Evolutionary conservation across 495 filamentous ascomycete genomes (phyloP).

Genomic region (Friedmanniomyces simplex): DNA sequence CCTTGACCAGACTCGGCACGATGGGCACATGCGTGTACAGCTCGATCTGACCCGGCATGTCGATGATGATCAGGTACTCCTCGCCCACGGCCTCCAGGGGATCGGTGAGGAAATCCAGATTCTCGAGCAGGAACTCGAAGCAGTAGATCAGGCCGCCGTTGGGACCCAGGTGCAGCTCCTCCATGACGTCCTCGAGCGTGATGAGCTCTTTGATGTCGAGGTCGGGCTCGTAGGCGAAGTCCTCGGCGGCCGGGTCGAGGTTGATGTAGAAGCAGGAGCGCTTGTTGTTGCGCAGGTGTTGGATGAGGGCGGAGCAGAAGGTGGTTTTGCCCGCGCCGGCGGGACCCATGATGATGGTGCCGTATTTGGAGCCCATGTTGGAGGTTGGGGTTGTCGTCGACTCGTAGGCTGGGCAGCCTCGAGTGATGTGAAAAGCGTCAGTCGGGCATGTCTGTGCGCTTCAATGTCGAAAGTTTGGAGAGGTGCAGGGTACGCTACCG

Average conservation of each 20-base stretch:
- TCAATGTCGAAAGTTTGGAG: too few species aligned
- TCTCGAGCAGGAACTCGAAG: constrained; percentile 92
- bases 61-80: constrained; percentile 92
- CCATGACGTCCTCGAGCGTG: constrained; percentile 95
- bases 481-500: too few species aligned
- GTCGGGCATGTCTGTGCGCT: too few species aligned
- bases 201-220: constrained; percentile 96
- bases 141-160: constrained; percentile 97
- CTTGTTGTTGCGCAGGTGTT: constrained; percentile 77
- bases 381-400: neutral
- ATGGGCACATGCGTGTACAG: constrained; percentile 96
- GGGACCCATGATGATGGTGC: constrained; percentile 43
- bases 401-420: neutral
- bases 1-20: constrained; percentile 71
- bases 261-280: constrained; percentile 95
- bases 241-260: constrained; percentile 90
- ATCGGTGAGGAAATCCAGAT: constrained; percentile 78
- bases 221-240: constrained; percentile 83
- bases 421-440: neutral
- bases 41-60: constrained; percentile 98
- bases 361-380: constrained; percentile 3
- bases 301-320: constrained; percentile 86
- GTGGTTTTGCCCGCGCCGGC: constrained; percentile 59
- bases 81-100: constrained; percentile 78
- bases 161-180: constrained; percentile 83